A percentile compares a stretch with the other conserved stretches of the same genome.
These are phyloP conservation scores for Lomentospora prolificans DNA, from an alignment of 2,329 filamentous ascomycete species.

Conservation along the genomic window DNA sequence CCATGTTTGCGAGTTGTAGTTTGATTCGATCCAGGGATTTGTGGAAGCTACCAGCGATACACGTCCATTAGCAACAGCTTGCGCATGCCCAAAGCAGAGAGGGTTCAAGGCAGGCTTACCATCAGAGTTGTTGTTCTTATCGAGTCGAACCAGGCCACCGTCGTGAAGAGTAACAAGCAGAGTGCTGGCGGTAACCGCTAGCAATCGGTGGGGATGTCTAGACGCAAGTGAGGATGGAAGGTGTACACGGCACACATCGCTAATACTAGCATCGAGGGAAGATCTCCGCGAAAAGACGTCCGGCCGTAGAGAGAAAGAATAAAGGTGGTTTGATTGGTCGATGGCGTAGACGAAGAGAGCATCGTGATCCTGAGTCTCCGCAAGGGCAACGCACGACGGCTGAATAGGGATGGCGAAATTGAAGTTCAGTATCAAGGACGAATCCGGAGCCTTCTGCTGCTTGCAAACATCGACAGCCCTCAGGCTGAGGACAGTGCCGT, in stretches of 20 bases:
- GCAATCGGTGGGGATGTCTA: slow-evolving; percentile 70
- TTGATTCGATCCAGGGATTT: slow-evolving; percentile 57
- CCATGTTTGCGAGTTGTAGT: slow-evolving; percentile 67
- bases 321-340: slow-evolving; percentile 68
- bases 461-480: slow-evolving; percentile 73
- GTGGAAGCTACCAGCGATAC: slow-evolving; percentile 16
- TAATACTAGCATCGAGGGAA: slow-evolving; percentile 62
- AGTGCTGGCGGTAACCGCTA: slow-evolving; percentile 62
- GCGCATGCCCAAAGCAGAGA: background rate
- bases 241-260: slow-evolving; percentile 67
- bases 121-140: slow-evolving; percentile 41
- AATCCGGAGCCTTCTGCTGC: slow-evolving; percentile 51
- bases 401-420: slow-evolving; percentile 66
- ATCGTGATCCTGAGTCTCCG: slow-evolving; percentile 71
- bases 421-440: slow-evolving; percentile 67
- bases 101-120: slow-evolving; percentile 25
- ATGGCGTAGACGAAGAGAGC: slow-evolving; percentile 70
- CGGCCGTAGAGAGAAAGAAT: slow-evolving; percentile 72
- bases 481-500: slow-evolving; percentile 70
- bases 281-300: slow-evolving; percentile 68
- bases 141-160: slow-evolving; percentile 64
- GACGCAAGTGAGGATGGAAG: slow-evolving; percentile 64
- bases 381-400: slow-evolving; percentile 69
- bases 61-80: background rate
- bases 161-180: slow-evolving; percentile 74